Percentiles rank a stretch among this genome's conserved stretches.
phyloP scores from a whole-genome alignment of 306 rosid genomes.

The Quillaja saponaria region DNA sequence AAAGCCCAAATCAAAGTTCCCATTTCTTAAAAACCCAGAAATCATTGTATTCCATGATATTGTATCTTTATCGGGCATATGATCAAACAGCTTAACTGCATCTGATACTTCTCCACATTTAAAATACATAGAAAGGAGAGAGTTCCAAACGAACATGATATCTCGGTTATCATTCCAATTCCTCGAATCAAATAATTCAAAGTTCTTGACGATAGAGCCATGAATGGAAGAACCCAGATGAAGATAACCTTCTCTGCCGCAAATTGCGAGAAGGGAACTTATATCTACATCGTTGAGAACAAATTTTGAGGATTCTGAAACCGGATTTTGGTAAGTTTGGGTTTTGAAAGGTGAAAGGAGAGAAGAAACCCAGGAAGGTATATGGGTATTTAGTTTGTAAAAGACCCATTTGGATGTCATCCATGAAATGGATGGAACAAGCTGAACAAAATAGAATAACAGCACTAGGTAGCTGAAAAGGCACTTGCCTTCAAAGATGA shows the following conservation, averaged over 20 bases:
- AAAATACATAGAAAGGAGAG: constrained; percentile 58
- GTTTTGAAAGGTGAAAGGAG: constrained; percentile 36
- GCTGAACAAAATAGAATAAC: too few species aligned
- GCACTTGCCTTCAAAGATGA: too few species aligned
- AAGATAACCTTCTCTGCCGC: constrained; percentile 55
- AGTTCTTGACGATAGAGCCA: constrained; percentile 59
- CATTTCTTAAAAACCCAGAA: constrained; percentile 60
- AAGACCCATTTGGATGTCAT: constrained; percentile 70
- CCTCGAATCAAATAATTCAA: constrained; percentile 28
- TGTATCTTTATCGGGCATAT: constrained; percentile 61
- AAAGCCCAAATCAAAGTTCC: constrained; percentile 45
- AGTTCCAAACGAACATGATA: constrained; percentile 65
- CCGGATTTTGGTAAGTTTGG: constrained; percentile 35
- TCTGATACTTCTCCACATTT: constrained; percentile 41
- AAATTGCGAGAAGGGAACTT: constrained; percentile 50
- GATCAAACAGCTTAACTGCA: constrained; percentile 64
- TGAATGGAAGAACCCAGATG: constrained; percentile 77
- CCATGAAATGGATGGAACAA: constrained; percentile 48
- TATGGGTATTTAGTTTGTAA: constrained; percentile 34
- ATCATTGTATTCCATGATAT: constrained; percentile 75
- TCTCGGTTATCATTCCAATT: constrained; percentile 25
- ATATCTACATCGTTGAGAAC: constrained; percentile 52
- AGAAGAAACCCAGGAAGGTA: constrained; percentile 47
- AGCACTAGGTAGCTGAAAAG: too few species aligned
- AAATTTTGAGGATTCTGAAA: constrained; percentile 38